phyloP scores from a whole-genome alignment of 2,329 filamentous ascomycete genomes.

The Colletotrichum neosansevieriae region DNA sequence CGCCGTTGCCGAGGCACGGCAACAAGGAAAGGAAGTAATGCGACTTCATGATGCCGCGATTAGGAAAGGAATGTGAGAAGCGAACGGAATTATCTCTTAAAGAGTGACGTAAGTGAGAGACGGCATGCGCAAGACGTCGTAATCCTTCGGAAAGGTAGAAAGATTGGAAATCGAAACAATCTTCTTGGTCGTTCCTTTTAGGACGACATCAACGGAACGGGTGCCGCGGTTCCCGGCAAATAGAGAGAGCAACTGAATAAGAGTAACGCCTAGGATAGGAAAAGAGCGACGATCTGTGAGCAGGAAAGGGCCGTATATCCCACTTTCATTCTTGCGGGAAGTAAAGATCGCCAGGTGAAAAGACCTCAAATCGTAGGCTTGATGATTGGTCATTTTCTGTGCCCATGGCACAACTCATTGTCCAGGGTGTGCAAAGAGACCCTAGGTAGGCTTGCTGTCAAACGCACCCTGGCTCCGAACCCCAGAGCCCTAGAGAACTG shows the following conservation, averaged over 20 bases:
- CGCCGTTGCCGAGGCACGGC: constrained; percentile 25
- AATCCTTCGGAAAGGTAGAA: neutral
- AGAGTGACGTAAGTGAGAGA: constrained; percentile 10
- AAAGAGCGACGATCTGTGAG: neutral
- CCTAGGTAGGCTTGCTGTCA: neutral
- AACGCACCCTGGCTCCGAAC: neutral
- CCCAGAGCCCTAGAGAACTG: constrained; percentile 4
- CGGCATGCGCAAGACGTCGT: neutral
- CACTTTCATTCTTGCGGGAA: neutral
- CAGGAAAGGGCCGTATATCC: neutral
- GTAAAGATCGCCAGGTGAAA: neutral
- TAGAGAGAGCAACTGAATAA: neutral
- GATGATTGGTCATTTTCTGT: constrained; percentile 7
- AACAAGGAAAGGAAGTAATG: constrained; percentile 29
- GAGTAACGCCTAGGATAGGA: neutral
- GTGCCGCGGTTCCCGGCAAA: constrained; percentile 12
- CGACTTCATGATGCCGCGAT: constrained; percentile 23
- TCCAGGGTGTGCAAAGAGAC: constrained; percentile 1
- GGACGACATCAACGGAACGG: neutral
- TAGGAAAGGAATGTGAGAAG: constrained; percentile 23
- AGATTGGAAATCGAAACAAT: constrained; percentile 26
- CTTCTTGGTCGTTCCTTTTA: constrained; percentile 22
- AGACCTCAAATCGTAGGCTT: neutral
- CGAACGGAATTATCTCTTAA: constrained; percentile 7
- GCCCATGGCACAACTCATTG: neutral